phyloP scores from a whole-genome alignment of 1,284 basidiomycete genomes.

The Rhodotorula sp. region DNA sequence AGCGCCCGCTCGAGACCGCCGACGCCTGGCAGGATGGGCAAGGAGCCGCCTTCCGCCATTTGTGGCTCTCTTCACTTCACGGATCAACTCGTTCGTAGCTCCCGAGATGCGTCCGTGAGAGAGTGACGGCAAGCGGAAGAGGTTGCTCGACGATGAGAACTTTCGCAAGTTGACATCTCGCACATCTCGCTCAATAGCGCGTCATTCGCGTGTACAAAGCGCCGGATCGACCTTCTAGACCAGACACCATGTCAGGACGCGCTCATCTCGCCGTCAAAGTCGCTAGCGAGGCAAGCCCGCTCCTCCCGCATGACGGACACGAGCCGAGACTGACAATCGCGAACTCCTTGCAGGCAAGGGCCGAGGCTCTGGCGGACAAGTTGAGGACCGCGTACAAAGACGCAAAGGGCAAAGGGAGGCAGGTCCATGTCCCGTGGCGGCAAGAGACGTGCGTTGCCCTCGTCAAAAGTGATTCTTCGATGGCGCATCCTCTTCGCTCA shows the following conservation, averaged over 20 bases:
- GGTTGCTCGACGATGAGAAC: too few relatives aligned
- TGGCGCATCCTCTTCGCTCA: too few relatives aligned
- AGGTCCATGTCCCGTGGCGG: slow-evolving; percentile 1
- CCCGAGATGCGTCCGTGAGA: too few relatives aligned
- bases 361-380: background rate
- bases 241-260: background rate
- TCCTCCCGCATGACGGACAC: too few relatives aligned
- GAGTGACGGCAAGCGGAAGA: background rate
- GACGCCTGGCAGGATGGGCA: background rate
- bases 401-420: background rate
- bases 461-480: too few relatives aligned
- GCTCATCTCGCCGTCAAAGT: slow-evolving; percentile 24
- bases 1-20: background rate
- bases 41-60: background rate
- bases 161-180: background rate
- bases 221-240: background rate
- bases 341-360: background rate
- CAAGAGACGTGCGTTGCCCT: background rate
- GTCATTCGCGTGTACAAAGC: too few relatives aligned
- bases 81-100: too few relatives aligned
- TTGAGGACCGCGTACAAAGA: background rate
- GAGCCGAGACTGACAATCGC: background rate
- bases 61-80: too few relatives aligned
- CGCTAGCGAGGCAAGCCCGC: slow-evolving; percentile 5
- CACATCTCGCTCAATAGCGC: background rate